Percentiles rank a stretch among this genome's conserved stretches.
phyloP scores from a whole-genome alignment of 495 filamentous ascomycete genomes.

The Penicillium canescens region DNA sequence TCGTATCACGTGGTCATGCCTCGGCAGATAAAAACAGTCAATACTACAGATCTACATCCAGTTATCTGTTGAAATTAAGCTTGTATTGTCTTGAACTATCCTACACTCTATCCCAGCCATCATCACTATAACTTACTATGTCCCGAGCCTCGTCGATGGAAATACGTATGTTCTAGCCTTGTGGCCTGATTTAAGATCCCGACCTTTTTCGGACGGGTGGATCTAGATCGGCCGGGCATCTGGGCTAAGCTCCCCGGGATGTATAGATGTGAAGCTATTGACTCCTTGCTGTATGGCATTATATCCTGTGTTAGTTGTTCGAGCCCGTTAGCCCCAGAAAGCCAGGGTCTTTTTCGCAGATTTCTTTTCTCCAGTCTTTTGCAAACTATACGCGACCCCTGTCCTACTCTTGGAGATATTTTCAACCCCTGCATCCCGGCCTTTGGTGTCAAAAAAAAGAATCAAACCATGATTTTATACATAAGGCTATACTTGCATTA shows the following conservation, averaged over 20 bases:
- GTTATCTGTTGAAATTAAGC: background rate
- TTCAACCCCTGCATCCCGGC: too few relatives aligned
- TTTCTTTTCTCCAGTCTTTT: background rate
- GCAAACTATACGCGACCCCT: too few relatives aligned
- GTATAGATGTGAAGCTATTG: background rate
- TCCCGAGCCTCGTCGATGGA: background rate
- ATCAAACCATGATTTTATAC: too few relatives aligned
- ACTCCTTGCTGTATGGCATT: background rate
- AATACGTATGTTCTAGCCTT: background rate
- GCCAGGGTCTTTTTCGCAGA: background rate
- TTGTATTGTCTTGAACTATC: background rate
- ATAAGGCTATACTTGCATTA: too few relatives aligned
- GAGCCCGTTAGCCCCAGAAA: background rate
- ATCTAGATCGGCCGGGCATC: conserved; percentile 6
- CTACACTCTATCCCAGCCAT: background rate
- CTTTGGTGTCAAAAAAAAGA: too few relatives aligned
- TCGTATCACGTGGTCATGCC: conserved; percentile 5
- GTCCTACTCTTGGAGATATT: too few relatives aligned
- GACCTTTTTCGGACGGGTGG: conserved; percentile 3
- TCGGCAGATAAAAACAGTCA: background rate
- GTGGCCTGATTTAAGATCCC: conserved; percentile 1
- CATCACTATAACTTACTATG: background rate
- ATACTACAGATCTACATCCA: too few relatives aligned
- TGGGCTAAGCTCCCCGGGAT: conserved; percentile 1
- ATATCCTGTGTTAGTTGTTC: too few relatives aligned